Conservation (phyloP, 139 green algal species). For the Chlorella sp. region DNA sequence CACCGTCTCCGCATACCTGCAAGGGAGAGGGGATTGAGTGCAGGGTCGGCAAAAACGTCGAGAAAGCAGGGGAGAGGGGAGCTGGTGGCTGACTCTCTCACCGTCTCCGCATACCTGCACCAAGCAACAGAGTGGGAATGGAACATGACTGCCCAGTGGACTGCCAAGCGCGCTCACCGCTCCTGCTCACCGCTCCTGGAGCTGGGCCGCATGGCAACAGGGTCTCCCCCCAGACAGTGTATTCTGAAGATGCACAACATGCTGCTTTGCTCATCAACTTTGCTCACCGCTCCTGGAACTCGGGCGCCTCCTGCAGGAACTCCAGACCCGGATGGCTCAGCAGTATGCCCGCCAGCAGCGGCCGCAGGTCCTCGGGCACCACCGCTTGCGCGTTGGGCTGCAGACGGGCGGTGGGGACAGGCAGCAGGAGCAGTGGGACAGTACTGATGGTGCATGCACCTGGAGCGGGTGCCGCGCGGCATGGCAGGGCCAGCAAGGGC, state of each 20-base stretch:
- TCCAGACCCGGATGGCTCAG: constrained; percentile 95
- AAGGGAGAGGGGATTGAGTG: neutral
- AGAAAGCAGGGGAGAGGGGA: no score
- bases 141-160: no score
- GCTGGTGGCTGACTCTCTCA: constrained; percentile 98
- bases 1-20: constrained; percentile 96
- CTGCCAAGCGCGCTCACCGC: no score
- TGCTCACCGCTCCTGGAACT: constrained; percentile 94
- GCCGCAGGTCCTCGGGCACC: constrained; percentile 81
- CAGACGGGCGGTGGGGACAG: neutral
- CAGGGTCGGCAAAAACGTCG: neutral
- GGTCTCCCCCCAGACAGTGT: no score
- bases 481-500: no score
- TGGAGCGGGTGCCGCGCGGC: no score
- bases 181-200: constrained; percentile 86
- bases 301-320: constrained; percentile 95
- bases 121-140: no score
- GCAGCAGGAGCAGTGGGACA: neutral
- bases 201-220: constrained; percentile 83
- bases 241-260: no score
- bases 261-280: no score
- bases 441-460: no score
- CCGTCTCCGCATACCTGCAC: constrained; percentile 91
- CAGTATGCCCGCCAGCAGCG: constrained; percentile 89
- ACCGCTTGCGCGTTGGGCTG: constrained; percentile 30